Evolutionary conservation across 164 flowering plant genomes (phyloP).

Genomic region (Buxus sempervirens): DNA sequence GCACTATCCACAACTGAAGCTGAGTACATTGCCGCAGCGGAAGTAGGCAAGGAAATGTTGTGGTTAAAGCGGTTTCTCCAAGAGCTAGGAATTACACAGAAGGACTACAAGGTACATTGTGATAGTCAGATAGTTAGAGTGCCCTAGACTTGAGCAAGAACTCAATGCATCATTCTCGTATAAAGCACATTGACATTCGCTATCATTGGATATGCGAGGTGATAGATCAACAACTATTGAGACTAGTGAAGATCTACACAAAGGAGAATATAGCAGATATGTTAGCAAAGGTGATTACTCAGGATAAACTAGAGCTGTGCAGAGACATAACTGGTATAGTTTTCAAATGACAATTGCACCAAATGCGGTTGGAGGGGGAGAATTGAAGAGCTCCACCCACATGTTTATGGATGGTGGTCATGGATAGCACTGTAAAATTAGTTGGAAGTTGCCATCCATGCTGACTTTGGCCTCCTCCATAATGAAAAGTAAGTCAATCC

Average conservation of each 20-base stretch:
- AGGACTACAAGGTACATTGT: background rate
- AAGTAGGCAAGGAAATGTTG: background rate
- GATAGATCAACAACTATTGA: background rate
- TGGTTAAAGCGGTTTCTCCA: constrained; percentile 6
- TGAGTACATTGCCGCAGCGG: background rate
- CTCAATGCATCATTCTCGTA: background rate
- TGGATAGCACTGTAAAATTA: too few relatives aligned
- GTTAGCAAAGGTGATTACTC: background rate
- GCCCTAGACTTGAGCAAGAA: constrained; percentile 1
- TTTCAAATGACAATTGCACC: too few relatives aligned
- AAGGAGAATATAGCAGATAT: background rate
- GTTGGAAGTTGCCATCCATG: too few relatives aligned
- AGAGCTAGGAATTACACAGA: constrained; percentile 5
- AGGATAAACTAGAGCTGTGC: too few relatives aligned
- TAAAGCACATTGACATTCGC: background rate
- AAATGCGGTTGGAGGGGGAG: too few relatives aligned
- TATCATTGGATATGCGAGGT: background rate
- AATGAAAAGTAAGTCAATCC: too few relatives aligned
- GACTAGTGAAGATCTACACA: background rate
- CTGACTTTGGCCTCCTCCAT: too few relatives aligned
- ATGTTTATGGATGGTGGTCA: too few relatives aligned
- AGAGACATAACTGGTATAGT: too few relatives aligned
- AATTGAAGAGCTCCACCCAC: too few relatives aligned
- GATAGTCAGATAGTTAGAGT: constrained; percentile 5
- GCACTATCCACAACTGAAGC: background rate